phyloP scores from a whole-genome alignment of 352 stramenopile genomes.

The Pythium rhizo-oryzae region DNA sequence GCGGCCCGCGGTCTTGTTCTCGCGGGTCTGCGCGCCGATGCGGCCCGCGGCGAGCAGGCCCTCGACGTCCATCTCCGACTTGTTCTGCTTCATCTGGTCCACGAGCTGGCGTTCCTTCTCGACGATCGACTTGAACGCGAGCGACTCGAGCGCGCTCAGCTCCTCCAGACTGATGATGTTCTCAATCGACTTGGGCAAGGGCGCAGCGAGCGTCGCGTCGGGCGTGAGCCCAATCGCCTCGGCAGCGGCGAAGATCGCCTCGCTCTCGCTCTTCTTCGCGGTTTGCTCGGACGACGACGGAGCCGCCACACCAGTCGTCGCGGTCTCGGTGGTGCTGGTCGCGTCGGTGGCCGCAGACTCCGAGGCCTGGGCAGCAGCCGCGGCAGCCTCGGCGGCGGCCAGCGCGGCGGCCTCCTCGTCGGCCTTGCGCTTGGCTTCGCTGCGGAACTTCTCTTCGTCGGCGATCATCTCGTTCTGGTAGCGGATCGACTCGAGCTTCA shows the following conservation, averaged over 20 bases:
- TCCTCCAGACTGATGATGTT: constrained; percentile 85
- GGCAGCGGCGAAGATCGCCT: constrained; percentile 25
- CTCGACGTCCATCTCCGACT: constrained; percentile 90
- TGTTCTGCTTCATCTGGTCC: constrained; percentile 87
- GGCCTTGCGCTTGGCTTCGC: constrained; percentile 79
- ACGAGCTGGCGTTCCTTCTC: constrained; percentile 86
- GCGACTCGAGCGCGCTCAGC: constrained; percentile 77
- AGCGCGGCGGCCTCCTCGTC: constrained; percentile 62
- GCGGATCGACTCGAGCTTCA: constrained; percentile 91
- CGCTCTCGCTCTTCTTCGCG: constrained; percentile 9
- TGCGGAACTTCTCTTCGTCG: constrained; percentile 91
- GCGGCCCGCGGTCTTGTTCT: constrained; percentile 89
- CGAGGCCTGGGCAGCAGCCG: constrained; percentile 32
- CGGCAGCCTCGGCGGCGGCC: constrained; percentile 32
- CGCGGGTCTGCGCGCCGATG: constrained; percentile 74
- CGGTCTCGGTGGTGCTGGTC: not conserved
- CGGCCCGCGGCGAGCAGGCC: constrained; percentile 74
- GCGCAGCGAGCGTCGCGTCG: constrained; percentile 26
- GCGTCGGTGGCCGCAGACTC: not conserved
- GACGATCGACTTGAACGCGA: constrained; percentile 87
- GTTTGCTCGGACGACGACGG: constrained; percentile 18
- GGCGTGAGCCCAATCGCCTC: constrained; percentile 21
- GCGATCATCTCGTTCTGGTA: constrained; percentile 97
- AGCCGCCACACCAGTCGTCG: constrained; percentile 9
- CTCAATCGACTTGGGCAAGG: constrained; percentile 55